Evolutionary conservation across 2,329 filamentous ascomycete genomes (phyloP).

Genomic region (Aspergillus novoparasiticus): DNA sequence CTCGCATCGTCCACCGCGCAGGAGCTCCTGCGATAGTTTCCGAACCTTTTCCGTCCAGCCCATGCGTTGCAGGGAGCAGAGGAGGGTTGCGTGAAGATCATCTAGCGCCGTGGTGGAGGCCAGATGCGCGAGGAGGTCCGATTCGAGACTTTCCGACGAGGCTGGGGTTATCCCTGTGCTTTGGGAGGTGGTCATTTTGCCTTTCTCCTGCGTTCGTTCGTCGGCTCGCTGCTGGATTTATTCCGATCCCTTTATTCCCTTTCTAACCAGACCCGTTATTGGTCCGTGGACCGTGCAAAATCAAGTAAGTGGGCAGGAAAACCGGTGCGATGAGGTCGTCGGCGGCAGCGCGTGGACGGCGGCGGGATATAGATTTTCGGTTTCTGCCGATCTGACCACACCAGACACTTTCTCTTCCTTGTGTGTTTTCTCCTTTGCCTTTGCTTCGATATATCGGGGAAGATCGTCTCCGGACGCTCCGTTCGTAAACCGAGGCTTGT

Average conservation of each 20-base stretch:
- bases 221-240: not conserved
- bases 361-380: constrained; percentile 4
- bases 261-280: not conserved
- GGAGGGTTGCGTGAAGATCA: constrained; percentile 57
- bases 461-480: not conserved
- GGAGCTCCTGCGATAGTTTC: constrained; percentile 56
- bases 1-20: constrained; percentile 60
- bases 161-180: constrained; percentile 7
- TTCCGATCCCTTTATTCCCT: not conserved
- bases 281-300: not conserved
- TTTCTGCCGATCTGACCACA: not conserved
- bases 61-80: constrained; percentile 57
- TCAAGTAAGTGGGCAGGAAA: not conserved
- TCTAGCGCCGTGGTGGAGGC: constrained; percentile 53
- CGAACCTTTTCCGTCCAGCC: constrained; percentile 62
- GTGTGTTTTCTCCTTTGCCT: not conserved
- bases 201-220: not conserved
- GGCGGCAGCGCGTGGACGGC: not conserved
- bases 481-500: not conserved
- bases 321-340: not conserved
- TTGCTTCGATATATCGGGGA: not conserved
- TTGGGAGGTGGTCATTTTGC: constrained; percentile 14
- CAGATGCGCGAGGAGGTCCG: constrained; percentile 48
- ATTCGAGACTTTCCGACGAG: constrained; percentile 40
- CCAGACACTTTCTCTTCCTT: not conserved